Percentiles rank a stretch among this genome's conserved stretches.
These are phyloP conservation scores for Fistulinella staudtii DNA, from an alignment of 1,284 basidiomycete genomes.

Conservation along the genomic window DNA sequence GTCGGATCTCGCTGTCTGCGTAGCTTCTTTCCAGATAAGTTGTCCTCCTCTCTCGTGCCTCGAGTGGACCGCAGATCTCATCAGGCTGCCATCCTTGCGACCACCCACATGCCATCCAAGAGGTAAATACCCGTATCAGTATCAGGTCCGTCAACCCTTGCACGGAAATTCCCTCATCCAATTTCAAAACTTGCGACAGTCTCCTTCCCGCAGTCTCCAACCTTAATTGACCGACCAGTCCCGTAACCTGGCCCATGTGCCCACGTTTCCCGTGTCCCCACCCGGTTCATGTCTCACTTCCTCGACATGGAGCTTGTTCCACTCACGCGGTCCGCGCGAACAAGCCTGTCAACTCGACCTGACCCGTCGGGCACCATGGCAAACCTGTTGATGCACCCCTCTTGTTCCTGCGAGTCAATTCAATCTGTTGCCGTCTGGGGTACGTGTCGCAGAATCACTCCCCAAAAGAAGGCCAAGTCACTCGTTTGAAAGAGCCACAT, in stretches of 20 bases:
- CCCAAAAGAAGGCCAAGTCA: neutral
- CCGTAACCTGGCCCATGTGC: slow-evolving; percentile 13
- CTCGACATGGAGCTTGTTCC: slow-evolving; percentile 28
- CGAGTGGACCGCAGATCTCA: slow-evolving; percentile 5
- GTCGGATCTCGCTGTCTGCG: slow-evolving; percentile 29
- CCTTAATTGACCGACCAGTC: slow-evolving; percentile 13
- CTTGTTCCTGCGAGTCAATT: slow-evolving; percentile 12
- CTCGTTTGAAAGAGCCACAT: neutral
- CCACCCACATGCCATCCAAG: slow-evolving; percentile 14
- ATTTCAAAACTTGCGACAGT: slow-evolving; percentile 23
- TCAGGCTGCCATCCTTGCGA: slow-evolving; percentile 11
- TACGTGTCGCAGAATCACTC: slow-evolving; percentile 12
- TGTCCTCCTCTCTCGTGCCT: slow-evolving; percentile 25
- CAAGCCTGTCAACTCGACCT: slow-evolving; percentile 6
- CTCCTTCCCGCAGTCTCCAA: slow-evolving; percentile 11
- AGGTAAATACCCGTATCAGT: slow-evolving; percentile 4
- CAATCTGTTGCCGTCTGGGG: slow-evolving; percentile 9
- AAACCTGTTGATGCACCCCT: too few relatives aligned
- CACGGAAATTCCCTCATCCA: slow-evolving; percentile 16
- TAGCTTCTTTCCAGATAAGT: slow-evolving; percentile 28
- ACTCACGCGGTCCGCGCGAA: slow-evolving; percentile 5
- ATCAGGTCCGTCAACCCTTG: slow-evolving; percentile 12
- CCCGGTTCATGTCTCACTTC: slow-evolving; percentile 15
- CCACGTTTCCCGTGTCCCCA: slow-evolving; percentile 3
- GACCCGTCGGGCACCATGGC: too few relatives aligned